Evolutionary conservation across 768 basidiomycete genomes (phyloP).

Genomic region (Pulveroboletus sp.): DNA sequence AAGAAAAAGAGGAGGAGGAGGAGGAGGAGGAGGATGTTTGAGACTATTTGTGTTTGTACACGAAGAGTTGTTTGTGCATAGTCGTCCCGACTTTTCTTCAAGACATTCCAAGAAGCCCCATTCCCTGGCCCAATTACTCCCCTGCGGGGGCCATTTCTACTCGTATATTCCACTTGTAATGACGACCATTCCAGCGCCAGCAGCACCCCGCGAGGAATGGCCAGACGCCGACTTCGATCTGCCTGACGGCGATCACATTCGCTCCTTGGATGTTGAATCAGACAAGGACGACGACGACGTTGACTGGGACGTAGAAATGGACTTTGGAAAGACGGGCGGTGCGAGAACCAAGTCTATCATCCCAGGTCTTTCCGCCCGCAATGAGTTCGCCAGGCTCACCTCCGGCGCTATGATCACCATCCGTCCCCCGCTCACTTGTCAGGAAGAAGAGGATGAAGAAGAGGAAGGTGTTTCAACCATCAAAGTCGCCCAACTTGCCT

Average conservation of each 20-base stretch:
- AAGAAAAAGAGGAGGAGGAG: slow-evolving; percentile 12
- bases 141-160: slow-evolving; percentile 22
- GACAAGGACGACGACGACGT: slow-evolving; percentile 68
- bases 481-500: slow-evolving; percentile 58
- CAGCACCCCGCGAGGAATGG: slow-evolving; percentile 74
- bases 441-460: slow-evolving; percentile 56
- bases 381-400: slow-evolving; percentile 35
- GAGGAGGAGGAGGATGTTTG: slow-evolving; percentile 28
- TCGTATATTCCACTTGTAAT: slow-evolving; percentile 36
- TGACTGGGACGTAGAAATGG: slow-evolving; percentile 83
- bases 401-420: slow-evolving; percentile 45
- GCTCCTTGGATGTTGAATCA: slow-evolving; percentile 52
- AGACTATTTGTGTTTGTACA: slow-evolving; percentile 18
- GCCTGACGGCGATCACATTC: slow-evolving; percentile 68
- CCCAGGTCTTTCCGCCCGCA: slow-evolving; percentile 38
- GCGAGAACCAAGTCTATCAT: slow-evolving; percentile 43
- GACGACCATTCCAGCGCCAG: slow-evolving; percentile 59
- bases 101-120: slow-evolving; percentile 7
- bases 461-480: slow-evolving; percentile 84
- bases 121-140: slow-evolving; percentile 10
- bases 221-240: slow-evolving; percentile 85
- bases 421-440: slow-evolving; percentile 55
- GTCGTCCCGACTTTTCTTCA: slow-evolving; percentile 41
- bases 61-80: slow-evolving; percentile 20
- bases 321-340: slow-evolving; percentile 56